Conservation (phyloP, 176 grass and related monocot species). For the Leersia perrieri region DNA sequence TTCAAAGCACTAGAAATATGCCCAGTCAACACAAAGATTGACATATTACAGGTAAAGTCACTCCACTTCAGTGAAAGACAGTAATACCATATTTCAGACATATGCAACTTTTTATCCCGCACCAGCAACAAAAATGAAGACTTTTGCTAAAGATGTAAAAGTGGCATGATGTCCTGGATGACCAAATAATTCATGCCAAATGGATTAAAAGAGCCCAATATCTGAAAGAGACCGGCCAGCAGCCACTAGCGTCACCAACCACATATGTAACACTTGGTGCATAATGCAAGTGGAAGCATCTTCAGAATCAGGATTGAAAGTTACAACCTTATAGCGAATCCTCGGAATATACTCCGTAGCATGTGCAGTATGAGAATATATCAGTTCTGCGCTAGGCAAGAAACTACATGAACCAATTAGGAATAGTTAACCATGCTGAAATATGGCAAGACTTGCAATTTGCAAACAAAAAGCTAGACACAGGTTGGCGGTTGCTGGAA, state of each 20-base stretch:
- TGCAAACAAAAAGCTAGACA: background rate
- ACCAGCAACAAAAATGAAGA: background rate
- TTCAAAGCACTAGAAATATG: background rate
- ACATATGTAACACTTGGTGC: constrained; percentile 44
- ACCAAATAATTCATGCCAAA: constrained; percentile 17
- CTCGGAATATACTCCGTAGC: constrained; percentile 10
- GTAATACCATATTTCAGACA: background rate
- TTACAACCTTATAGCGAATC: constrained; percentile 1
- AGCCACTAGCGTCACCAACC: constrained; percentile 33
- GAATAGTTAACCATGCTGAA: background rate
- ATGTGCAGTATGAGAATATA: constrained; percentile 24
- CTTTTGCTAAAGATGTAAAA: constrained; percentile 38
- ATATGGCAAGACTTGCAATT: background rate
- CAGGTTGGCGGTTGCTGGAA: background rate
- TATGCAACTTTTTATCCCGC: constrained; percentile 7
- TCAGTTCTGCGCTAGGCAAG: background rate
- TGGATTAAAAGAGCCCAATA: constrained; percentile 5
- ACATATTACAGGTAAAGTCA: background rate
- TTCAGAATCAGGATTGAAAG: constrained; percentile 24
- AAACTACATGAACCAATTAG: background rate
- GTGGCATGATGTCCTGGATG: constrained; percentile 19
- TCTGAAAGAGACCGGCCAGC: constrained; percentile 41
- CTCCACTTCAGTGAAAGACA: background rate
- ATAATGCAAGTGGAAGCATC: constrained; percentile 24
- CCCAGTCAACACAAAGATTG: background rate